Conservation (phyloP, 1,284 basidiomycete species). For the Gymnopus androsaceus region DNA sequence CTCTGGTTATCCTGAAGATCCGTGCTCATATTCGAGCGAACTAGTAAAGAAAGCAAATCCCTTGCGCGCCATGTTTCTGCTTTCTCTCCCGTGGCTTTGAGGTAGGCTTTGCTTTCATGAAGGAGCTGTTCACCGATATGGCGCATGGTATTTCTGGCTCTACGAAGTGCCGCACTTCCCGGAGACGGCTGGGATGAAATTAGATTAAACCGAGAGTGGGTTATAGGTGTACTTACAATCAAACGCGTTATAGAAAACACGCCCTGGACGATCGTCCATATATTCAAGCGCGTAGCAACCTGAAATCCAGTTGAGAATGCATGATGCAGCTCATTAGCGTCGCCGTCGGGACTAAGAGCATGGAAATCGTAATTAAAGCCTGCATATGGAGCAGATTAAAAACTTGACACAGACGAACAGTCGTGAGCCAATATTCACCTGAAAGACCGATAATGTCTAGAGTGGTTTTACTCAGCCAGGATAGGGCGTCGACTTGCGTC, state of each 20-base stretch:
- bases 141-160: slow-evolving; percentile 23
- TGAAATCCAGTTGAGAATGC: slow-evolving; percentile 34
- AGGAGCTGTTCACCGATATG: slow-evolving; percentile 37
- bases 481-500: slow-evolving; percentile 42
- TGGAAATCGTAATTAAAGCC: slow-evolving; percentile 58
- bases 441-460: slow-evolving; percentile 57
- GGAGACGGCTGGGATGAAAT: neutral
- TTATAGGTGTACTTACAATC: neutral
- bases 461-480: slow-evolving; percentile 46
- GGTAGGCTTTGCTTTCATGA: slow-evolving; percentile 37
- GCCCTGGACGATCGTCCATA: slow-evolving; percentile 20
- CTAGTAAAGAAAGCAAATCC: slow-evolving; percentile 32
- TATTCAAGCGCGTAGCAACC: slow-evolving; percentile 23
- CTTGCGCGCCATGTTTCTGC: slow-evolving; percentile 29
- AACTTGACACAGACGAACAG: neutral
- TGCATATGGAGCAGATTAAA: slow-evolving; percentile 19
- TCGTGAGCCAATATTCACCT: slow-evolving; percentile 27
- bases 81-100: slow-evolving; percentile 25
- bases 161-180: neutral
- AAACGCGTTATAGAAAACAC: slow-evolving; percentile 26
- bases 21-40: slow-evolving; percentile 46
- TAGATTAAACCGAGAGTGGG: neutral
- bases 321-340: slow-evolving; percentile 38
- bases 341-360: slow-evolving; percentile 28
- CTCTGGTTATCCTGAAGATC: slow-evolving; percentile 30